A percentile compares a stretch with the other conserved stretches of the same genome.
phyloP scores from a whole-genome alignment of 2,329 filamentous ascomycete genomes.

The Penicillium sp. region DNA sequence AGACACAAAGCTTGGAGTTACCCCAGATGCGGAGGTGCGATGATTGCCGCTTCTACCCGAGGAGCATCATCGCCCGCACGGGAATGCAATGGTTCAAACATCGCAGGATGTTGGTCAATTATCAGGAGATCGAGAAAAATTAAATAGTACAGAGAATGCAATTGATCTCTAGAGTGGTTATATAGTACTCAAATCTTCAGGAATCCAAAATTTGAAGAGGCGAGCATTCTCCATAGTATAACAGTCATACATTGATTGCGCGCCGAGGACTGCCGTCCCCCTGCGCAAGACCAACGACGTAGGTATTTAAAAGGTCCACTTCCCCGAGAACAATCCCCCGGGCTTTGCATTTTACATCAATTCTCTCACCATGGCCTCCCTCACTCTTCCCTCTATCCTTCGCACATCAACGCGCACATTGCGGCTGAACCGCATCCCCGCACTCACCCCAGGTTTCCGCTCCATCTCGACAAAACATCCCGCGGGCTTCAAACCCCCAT shows the following conservation, averaged over 20 bases:
- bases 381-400: slow-evolving; percentile 35
- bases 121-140: not conserved
- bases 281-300: not conserved
- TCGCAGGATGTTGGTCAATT: not conserved
- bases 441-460: slow-evolving; percentile 30
- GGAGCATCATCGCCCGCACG: slow-evolving; percentile 15
- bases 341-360: not conserved
- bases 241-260: not conserved
- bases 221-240: not conserved
- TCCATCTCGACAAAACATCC: slow-evolving; percentile 68
- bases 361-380: slow-evolving; percentile 33
- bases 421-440: slow-evolving; percentile 31
- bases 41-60: slow-evolving; percentile 50
- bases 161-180: not conserved
- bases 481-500: slow-evolving; percentile 63
- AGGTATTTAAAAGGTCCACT: slow-evolving; percentile 1
- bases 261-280: slow-evolving; percentile 25
- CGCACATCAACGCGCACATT: slow-evolving; percentile 34
- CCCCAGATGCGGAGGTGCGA: slow-evolving; percentile 40
- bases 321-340: not conserved
- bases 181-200: not conserved
- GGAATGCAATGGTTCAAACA: too few relatives aligned
- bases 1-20: slow-evolving; percentile 16
- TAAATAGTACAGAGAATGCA: not conserved
- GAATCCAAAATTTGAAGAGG: not conserved